phyloP scores from a whole-genome alignment of 2,329 filamentous ascomycete genomes.

The Alternaria alternata region DNA sequence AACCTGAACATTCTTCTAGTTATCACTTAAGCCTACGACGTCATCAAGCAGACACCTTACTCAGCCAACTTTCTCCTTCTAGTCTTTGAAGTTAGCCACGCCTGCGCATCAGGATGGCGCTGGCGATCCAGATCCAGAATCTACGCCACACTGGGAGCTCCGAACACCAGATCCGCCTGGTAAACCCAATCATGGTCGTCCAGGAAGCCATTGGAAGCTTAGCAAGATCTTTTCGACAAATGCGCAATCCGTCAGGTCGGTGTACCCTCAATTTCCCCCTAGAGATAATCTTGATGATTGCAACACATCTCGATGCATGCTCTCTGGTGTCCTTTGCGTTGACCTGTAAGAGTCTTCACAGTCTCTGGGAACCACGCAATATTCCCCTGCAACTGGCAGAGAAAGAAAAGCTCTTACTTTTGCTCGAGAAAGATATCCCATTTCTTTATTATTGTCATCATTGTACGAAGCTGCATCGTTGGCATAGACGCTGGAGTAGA shows the following conservation, averaged over 20 bases:
- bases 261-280: conserved; percentile 21
- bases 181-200: background rate
- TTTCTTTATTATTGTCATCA: conserved; percentile 27
- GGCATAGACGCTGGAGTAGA: conserved; percentile 23
- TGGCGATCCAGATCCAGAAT: background rate
- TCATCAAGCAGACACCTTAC: background rate
- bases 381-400: conserved; percentile 9
- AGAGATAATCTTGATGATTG: conserved; percentile 28
- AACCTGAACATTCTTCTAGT: background rate
- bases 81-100: background rate
- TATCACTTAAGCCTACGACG: background rate
- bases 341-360: conserved; percentile 23
- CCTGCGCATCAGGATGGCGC: background rate
- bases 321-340: conserved; percentile 24
- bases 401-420: conserved; percentile 24
- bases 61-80: background rate
- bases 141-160: background rate
- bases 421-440: conserved; percentile 24
- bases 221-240: conserved; percentile 7
- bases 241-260: conserved; percentile 6
- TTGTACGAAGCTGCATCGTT: conserved; percentile 31
- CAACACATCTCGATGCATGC: conserved; percentile 18
- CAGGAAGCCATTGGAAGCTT: conserved; percentile 3
- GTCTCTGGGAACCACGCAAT: conserved; percentile 4
- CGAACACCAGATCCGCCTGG: background rate